Evolutionary conservation across 202 grass and related monocot genomes (phyloP).

Genomic region (Cymbopogon flexuosus): DNA sequence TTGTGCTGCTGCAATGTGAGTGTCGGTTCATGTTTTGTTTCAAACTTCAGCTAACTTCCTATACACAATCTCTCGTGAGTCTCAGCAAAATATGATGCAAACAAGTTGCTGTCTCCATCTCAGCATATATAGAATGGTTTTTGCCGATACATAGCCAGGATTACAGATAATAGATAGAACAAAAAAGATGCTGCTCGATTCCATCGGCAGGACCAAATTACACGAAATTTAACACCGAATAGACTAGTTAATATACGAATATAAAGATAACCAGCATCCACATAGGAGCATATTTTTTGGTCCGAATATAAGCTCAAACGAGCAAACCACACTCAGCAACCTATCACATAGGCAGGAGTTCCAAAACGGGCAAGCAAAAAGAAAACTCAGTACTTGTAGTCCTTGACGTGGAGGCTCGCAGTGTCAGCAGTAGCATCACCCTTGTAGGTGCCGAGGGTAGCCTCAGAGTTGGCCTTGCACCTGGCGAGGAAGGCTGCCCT

Average conservation of each 20-base stretch:
- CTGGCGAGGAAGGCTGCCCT: constrained; percentile 56
- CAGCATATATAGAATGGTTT: constrained; percentile 19
- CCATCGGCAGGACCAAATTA: constrained; percentile 19
- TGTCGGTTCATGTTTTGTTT: neutral
- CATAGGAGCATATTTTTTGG: constrained; percentile 27
- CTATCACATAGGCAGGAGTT: neutral
- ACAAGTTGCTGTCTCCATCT: neutral
- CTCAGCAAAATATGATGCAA: neutral
- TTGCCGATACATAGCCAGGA: neutral
- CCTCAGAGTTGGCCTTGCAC: constrained; percentile 83
- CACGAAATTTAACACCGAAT: constrained; percentile 9
- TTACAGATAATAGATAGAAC: constrained; percentile 8
- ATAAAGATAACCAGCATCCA: constrained; percentile 9
- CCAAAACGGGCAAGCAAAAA: neutral
- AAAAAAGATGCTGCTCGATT: constrained; percentile 31
- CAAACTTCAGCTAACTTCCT: neutral
- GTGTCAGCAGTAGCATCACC: constrained; percentile 49
- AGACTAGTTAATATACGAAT: constrained; percentile 12
- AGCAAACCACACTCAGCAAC: constrained; percentile 33
- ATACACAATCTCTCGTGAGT: too few relatives aligned
- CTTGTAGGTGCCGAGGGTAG: constrained; percentile 65
- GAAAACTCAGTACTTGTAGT: constrained; percentile 74
- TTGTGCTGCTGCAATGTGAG: neutral
- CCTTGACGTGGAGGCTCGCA: constrained; percentile 85
- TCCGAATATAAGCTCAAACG: constrained; percentile 27